phyloP scores from a whole-genome alignment of 306 rosid species.

The Lathyrus tuberosus region DNA sequence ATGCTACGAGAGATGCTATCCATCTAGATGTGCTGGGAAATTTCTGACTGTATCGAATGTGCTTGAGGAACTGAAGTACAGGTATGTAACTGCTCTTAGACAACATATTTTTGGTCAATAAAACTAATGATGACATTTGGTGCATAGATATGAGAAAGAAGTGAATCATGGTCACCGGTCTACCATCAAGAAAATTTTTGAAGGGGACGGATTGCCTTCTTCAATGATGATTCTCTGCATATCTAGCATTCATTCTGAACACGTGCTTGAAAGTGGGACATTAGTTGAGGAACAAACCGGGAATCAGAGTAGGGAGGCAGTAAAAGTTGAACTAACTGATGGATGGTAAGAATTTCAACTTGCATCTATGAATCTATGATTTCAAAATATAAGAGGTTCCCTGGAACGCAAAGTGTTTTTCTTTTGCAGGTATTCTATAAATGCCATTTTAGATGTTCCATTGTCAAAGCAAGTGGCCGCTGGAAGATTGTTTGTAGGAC shows the following conservation, averaged over 20 bases:
- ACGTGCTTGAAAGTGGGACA: slow-evolving; percentile 44
- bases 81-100: slow-evolving; percentile 50
- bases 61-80: slow-evolving; percentile 89
- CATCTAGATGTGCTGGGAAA: slow-evolving; percentile 54
- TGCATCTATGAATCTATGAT: neutral
- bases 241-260: slow-evolving; percentile 63
- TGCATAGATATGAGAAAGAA: slow-evolving; percentile 85
- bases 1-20: slow-evolving; percentile 73
- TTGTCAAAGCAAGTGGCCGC: slow-evolving; percentile 71
- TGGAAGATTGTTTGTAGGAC: slow-evolving; percentile 86
- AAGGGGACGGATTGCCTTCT: slow-evolving; percentile 88
- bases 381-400: slow-evolving; percentile 36
- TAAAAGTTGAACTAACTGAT: slow-evolving; percentile 78
- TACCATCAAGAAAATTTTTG: slow-evolving; percentile 79
- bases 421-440: slow-evolving; percentile 71
- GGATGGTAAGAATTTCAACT: slow-evolving; percentile 59
- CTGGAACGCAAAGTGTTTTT: slow-evolving; percentile 39
- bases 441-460: slow-evolving; percentile 71
- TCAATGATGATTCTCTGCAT: slow-evolving; percentile 78
- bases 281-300: slow-evolving; percentile 31
- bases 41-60: slow-evolving; percentile 71
- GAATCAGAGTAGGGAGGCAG: slow-evolving; percentile 45
- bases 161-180: slow-evolving; percentile 88
- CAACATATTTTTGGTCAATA: slow-evolving; percentile 36
- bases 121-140: slow-evolving; percentile 26